phyloP scores from a whole-genome alignment of 1,139 yeast genomes.

The Geotrichum carabidarum region DNA sequence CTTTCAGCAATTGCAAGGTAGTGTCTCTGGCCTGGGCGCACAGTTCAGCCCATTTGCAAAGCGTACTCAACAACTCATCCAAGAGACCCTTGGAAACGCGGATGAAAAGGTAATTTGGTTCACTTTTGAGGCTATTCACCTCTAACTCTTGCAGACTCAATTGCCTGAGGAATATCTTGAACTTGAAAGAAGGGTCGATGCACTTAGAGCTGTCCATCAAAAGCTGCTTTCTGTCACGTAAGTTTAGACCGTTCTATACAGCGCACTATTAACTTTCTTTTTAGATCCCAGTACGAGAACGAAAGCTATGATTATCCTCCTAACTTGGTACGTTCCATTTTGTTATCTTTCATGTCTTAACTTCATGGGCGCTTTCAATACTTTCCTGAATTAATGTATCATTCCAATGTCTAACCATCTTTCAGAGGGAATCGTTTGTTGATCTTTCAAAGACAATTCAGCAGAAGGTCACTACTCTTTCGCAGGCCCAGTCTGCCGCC shows the following conservation, averaged over 20 bases:
- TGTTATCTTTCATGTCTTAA: no score
- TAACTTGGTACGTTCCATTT: constrained; percentile 38
- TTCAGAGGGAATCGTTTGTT: constrained; percentile 54
- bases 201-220: constrained; percentile 65
- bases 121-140: not conserved
- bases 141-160: constrained; percentile 46
- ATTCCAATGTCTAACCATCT: not conserved
- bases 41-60: constrained; percentile 62
- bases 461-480: constrained; percentile 60
- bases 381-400: not conserved
- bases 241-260: constrained; percentile 12
- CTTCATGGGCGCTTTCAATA: not conserved
- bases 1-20: constrained; percentile 35
- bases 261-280: not conserved
- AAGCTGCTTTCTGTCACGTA: constrained; percentile 67
- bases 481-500: constrained; percentile 70
- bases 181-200: constrained; percentile 69
- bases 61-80: constrained; percentile 73
- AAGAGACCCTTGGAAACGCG: constrained; percentile 72
- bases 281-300: constrained; percentile 55
- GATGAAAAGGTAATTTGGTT: constrained; percentile 50
- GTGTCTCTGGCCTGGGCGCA: constrained; percentile 38
- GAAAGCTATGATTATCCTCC: constrained; percentile 88
- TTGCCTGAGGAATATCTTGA: constrained; percentile 78
- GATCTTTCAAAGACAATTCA: constrained; percentile 69